Percentiles rank a stretch among this genome's conserved stretches.
Evolutionary conservation across 2,329 filamentous ascomycete genomes (phyloP).

Genomic region (Fusarium neocosmosporiellum): DNA sequence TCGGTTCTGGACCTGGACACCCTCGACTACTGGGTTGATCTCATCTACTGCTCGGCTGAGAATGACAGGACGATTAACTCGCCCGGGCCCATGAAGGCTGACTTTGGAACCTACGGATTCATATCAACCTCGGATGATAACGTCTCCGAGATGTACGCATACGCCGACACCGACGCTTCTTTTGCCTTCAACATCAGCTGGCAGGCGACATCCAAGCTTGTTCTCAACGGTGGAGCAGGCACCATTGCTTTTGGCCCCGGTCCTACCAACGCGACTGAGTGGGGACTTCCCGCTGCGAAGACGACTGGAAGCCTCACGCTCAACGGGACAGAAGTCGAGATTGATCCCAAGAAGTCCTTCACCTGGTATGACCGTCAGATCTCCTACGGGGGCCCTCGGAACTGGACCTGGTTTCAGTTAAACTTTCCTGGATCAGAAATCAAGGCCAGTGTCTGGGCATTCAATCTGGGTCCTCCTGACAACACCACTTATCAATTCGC

Average conservation of each 20-base stretch:
- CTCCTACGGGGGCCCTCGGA: not conserved
- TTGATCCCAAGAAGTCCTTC: not conserved
- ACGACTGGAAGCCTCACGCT: not conserved
- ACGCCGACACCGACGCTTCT: not conserved
- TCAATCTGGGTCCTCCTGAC: not conserved
- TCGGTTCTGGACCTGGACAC: not conserved
- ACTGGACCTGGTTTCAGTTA: not conserved
- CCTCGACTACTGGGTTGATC: not conserved
- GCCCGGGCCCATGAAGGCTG: not conserved
- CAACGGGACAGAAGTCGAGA: not conserved
- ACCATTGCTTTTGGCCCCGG: not conserved
- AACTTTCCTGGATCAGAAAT: not conserved
- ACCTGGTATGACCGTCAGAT: not conserved
- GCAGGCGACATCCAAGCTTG: not conserved
- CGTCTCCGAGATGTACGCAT: not conserved
- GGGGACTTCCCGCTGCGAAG: not conserved
- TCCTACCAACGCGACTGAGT: not conserved
- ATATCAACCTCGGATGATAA: not conserved
- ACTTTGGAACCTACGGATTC: not conserved
- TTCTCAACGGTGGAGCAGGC: not conserved
- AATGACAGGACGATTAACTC: not conserved
- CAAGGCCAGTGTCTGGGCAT: not conserved
- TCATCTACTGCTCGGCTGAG: not conserved
- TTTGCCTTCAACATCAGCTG: not conserved
- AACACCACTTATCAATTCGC: not conserved